These are phyloP conservation scores for Paramecium biaurelia DNA, from an alignment of 73 alveolate species.

Conservation along the genomic window DNA sequence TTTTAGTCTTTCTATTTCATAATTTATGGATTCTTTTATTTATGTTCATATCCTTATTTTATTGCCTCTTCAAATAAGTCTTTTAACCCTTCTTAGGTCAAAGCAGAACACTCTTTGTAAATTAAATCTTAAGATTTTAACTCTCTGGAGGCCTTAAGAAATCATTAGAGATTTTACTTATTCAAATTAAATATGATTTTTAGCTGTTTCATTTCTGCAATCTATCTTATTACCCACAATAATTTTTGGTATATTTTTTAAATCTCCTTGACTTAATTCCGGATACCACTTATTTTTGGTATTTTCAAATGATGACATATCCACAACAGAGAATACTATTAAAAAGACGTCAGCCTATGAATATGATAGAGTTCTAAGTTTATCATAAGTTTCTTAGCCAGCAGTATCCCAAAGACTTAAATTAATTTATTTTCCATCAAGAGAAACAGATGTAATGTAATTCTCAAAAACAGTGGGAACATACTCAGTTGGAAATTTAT, in stretches of 20 bases:
- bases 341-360: constrained; percentile 76
- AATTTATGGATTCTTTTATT: neutral
- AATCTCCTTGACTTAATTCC: constrained; percentile 61
- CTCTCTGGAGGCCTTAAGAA: neutral
- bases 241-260: constrained; percentile 62
- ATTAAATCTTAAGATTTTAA: neutral
- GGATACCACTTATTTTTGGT: constrained; percentile 71
- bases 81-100: constrained; percentile 42
- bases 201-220: constrained; percentile 42
- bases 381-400: constrained; percentile 79
- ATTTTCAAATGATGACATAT: constrained; percentile 69
- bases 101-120: constrained; percentile 61
- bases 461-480: constrained; percentile 80
- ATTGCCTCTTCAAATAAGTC: constrained; percentile 53
- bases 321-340: constrained; percentile 71
- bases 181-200: neutral
- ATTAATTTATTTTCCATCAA: constrained; percentile 65
- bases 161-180: neutral
- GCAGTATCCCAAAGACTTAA: constrained; percentile 83
- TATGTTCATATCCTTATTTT: neutral
- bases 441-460: constrained; percentile 64
- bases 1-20: neutral
- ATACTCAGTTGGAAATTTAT: constrained; percentile 74
- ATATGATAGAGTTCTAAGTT: constrained; percentile 73
- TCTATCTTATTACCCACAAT: constrained; percentile 75